A percentile compares a stretch with the other conserved stretches of the same genome.
phyloP scores from a whole-genome alignment of 192 early-diverging fungal genomes.

The Backusella circina region DNA sequence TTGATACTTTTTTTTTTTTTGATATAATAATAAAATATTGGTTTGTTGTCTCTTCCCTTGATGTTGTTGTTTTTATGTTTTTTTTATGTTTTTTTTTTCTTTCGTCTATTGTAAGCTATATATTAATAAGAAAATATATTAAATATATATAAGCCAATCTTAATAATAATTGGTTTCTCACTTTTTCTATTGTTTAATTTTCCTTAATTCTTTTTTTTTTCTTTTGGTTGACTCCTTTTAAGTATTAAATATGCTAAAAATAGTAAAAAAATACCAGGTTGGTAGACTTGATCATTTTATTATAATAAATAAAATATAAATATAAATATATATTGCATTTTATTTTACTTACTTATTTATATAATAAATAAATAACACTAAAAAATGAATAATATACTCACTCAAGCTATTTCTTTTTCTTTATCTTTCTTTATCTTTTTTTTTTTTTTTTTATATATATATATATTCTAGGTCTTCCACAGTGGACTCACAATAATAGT shows the following conservation, averaged over 20 bases:
- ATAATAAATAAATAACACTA: neutral
- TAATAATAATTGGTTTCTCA: neutral
- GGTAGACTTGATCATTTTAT: neutral
- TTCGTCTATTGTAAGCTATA: neutral
- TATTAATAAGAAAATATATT: neutral
- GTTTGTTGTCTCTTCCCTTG: too few relatives aligned
- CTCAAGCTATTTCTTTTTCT: neutral
- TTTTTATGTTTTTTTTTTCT: neutral
- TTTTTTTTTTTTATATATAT: too few relatives aligned
- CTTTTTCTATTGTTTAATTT: neutral
- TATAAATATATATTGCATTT: neutral
- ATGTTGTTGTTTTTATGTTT: neutral
- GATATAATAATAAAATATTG: neutral
- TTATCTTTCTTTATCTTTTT: neutral
- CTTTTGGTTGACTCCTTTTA: neutral
- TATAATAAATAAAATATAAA: neutral
- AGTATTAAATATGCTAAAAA: neutral
- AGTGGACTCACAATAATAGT: neutral
- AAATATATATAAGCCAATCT: neutral
- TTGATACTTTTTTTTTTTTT: neutral
- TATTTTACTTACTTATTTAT: neutral
- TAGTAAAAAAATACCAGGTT: neutral
- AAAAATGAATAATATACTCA: neutral
- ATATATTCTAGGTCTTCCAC: neutral
- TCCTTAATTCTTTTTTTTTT: neutral